phyloP scores from a whole-genome alignment of 2,329 filamentous ascomycete species.

The Lachnellula subtilissima region DNA sequence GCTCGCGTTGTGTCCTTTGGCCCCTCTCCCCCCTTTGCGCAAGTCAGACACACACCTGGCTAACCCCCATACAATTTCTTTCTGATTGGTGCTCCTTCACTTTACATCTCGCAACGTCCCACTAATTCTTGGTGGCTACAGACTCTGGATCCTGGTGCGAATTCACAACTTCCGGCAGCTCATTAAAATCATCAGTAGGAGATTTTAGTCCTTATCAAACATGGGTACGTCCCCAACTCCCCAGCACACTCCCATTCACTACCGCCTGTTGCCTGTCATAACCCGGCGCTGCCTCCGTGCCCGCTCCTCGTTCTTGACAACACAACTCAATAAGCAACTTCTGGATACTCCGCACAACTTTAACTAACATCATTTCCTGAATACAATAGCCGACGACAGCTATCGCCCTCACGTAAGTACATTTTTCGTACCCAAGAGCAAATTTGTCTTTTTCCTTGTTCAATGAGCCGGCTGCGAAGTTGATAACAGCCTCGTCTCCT shows the following conservation, averaged over 20 bases:
- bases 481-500: slow-evolving; percentile 7
- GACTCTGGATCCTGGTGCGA: slow-evolving; percentile 13
- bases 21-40: neutral
- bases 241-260: slow-evolving; percentile 12
- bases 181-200: slow-evolving; percentile 11
- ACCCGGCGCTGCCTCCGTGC: neutral
- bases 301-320: neutral
- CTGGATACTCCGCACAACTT: neutral
- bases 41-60: slow-evolving; percentile 3
- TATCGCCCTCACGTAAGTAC: slow-evolving; percentile 12
- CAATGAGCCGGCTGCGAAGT: neutral
- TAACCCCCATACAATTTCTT: neutral
- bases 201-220: slow-evolving; percentile 7
- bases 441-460: neutral
- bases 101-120: slow-evolving; percentile 8
- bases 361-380: slow-evolving; percentile 1
- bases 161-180: slow-evolving; percentile 12
- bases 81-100: neutral
- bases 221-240: slow-evolving; percentile 11
- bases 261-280: neutral
- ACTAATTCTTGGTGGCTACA: slow-evolving; percentile 15
- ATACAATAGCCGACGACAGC: slow-evolving; percentile 9
- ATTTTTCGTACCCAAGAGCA: neutral
- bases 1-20: neutral
- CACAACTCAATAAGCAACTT: slow-evolving; percentile 1